A percentile compares a stretch with the other conserved stretches of the same genome.
Evolutionary conservation across 345 rosid genomes (phyloP).

Genomic region (Salix dunnii): DNA sequence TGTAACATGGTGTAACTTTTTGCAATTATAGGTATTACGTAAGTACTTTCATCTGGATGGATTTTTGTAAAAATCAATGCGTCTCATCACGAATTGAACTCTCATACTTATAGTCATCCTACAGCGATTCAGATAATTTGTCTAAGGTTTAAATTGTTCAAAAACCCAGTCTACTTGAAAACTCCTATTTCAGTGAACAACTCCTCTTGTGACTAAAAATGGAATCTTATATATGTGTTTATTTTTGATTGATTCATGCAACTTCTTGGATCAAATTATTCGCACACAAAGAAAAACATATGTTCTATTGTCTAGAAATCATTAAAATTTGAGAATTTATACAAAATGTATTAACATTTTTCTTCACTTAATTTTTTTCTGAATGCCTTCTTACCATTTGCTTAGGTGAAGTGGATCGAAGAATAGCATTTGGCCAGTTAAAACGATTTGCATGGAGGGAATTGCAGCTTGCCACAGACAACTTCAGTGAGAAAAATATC

Average conservation of each 20-base stretch:
- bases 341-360: not conserved
- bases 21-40: not conserved
- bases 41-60: not conserved
- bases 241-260: not conserved
- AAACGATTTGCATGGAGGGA: slow-evolving; percentile 93
- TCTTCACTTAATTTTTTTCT: not conserved
- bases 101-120: not conserved
- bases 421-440: slow-evolving; percentile 91
- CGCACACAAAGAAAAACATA: no score
- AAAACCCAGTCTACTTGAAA: not conserved
- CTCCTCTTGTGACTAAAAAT: not conserved
- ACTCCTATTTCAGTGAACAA: not conserved
- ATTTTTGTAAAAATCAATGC: not conserved
- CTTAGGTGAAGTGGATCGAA: slow-evolving; percentile 88
- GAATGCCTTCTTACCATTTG: not conserved
- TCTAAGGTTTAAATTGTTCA: not conserved
- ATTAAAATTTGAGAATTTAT: not conserved
- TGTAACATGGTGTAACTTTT: not conserved
- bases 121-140: not conserved
- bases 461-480: slow-evolving; percentile 83
- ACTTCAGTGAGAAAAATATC: slow-evolving; percentile 73
- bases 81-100: not conserved
- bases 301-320: not conserved
- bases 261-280: not conserved
- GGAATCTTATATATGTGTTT: not conserved